Base-by-base conservation (phyloP, 768 basidiomycete species). In the Baorangia bicolor region DNA sequence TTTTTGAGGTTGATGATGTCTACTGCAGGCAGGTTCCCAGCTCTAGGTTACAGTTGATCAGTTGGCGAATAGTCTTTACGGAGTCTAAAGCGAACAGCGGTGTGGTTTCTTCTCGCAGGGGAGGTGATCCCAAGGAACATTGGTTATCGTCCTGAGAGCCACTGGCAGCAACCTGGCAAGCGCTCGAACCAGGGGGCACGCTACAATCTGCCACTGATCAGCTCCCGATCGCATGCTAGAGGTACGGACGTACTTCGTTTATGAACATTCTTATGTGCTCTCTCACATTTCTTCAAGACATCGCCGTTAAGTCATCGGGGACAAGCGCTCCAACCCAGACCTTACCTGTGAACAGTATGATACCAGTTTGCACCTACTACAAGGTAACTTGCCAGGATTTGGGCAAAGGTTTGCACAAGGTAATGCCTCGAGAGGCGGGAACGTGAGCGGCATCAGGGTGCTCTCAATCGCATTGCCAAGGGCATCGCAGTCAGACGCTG, bases 281-380 rank as follows among this genome's bases (percentile, higher is more conserved):
- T 64, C 58, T 77, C 74, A 51, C 78, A 80, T 46, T 71, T 72
- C 75, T 78, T 45, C 14, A 16, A 16, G 16, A n/a, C 5, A 47
- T 39, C 10, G 30, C 5, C 28, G 43, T 38, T 40, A 6, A 55
- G 37, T 9, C 33, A 41, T 27, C 16, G 9, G 16, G 14, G 4
- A 30, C 13, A 13, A 16, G 9, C 20, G 21, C 25, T 18, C 9
- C 10, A 45, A 43, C 20, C 3, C 8, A 2, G 8, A 5, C 2
- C 63, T 50, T 43, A 68, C 67, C 63, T 63, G 72, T 1, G 78
- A 80, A 57, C 78, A 80, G 50, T 80, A 80, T 7, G 72, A 72
- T 14, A 76, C 78, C 10, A 78, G 57, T 53, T 63, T 71, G 56
- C 78, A 79, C 30, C 47, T 60, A 34, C 42, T 38, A 38, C 65